Conservation (phyloP, 768 basidiomycete genomes). For the Xerocomellus chrysenteron region DNA sequence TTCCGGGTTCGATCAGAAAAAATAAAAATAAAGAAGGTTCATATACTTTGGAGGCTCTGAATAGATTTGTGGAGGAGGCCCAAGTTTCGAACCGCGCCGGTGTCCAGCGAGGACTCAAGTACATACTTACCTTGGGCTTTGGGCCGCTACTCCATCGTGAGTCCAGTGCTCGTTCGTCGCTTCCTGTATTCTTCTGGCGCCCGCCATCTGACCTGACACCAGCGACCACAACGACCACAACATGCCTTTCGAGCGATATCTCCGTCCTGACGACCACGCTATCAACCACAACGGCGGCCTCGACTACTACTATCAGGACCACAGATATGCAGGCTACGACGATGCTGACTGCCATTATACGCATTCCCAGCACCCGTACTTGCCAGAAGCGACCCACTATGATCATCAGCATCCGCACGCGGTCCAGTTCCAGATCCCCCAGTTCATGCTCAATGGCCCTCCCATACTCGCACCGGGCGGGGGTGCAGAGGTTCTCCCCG, state of each 20-base stretch:
- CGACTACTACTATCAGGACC: conserved; percentile 15
- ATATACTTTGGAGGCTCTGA: conserved; percentile 2
- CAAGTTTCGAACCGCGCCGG: not conserved
- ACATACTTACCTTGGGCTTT: not conserved
- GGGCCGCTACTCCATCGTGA: not conserved
- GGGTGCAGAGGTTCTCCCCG: conserved; percentile 71
- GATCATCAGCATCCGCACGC: conserved; percentile 18
- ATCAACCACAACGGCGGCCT: conserved; percentile 1
- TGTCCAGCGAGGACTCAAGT: not conserved
- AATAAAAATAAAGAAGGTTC: conserved; percentile 1
- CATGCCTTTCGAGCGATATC: conserved; percentile 46
- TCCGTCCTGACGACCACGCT: conserved; percentile 24
- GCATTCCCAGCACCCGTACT: conserved; percentile 1
- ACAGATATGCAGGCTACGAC: conserved; percentile 6
- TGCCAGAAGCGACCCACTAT: conserved; percentile 1
- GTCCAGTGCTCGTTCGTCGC: not conserved
- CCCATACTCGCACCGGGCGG: conserved; percentile 69
- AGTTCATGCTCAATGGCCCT: conserved; percentile 56
- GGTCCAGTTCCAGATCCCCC: conserved; percentile 61
- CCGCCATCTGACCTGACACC: not conserved
- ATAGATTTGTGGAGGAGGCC: not conserved
- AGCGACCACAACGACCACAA: conserved; percentile 6
- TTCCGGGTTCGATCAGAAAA: conserved; percentile 7
- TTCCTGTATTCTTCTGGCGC: not conserved
- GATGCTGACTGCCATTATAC: conserved; percentile 10